Base-by-base conservation (phyloP, 805 yeast species). In the Barnettozyma sp. region DNA sequence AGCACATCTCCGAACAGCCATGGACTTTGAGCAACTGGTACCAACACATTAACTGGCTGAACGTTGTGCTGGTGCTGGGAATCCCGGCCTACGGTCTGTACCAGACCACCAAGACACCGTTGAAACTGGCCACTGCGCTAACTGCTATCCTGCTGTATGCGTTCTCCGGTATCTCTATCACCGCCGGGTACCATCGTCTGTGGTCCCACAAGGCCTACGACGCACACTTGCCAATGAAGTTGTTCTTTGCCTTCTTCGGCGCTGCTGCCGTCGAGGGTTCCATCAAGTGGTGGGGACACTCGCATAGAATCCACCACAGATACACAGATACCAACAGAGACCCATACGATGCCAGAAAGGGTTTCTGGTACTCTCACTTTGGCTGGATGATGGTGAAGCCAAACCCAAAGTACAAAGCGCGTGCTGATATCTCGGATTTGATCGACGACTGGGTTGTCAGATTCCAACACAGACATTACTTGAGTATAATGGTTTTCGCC, bases 261-360 rank as follows among this genome's bases (percentile, higher is more conserved):
- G 85, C 90, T 22, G 82, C 87, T 28, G 76, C 87, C 37, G 77
- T 82, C 33, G 87, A 82, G 59, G 94, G 94, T 46, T 81, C 90
- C 27, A 77, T 82, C 58, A 82, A 82, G 60, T 82, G 92, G 92
- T 83, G 94, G 94, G 75, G 81, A 32, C 92, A 82, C 57, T 71
- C 82, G 35, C 94, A 83, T 62, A 73, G 94, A 71, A 70, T 82
- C 38, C 94, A 83, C 59, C 94, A 83, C 63, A 71, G 94, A 65
- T 83, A 81, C 62, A 82, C 92, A 5, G 94, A 83, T 61, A 83
- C 92, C 19, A 54, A 59, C 38, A 75, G 90, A 66, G 94, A 83
- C 59, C 94, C 94, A 35, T 83, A 82, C 55, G 92, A 83, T 56
- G 92, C 94, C 14, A 73, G 88, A 65, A 68, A 66, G 52, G 94